Evolutionary conservation across 2,329 filamentous ascomycete genomes (phyloP).

Genomic region (Neodidymelliopsis sp.): DNA sequence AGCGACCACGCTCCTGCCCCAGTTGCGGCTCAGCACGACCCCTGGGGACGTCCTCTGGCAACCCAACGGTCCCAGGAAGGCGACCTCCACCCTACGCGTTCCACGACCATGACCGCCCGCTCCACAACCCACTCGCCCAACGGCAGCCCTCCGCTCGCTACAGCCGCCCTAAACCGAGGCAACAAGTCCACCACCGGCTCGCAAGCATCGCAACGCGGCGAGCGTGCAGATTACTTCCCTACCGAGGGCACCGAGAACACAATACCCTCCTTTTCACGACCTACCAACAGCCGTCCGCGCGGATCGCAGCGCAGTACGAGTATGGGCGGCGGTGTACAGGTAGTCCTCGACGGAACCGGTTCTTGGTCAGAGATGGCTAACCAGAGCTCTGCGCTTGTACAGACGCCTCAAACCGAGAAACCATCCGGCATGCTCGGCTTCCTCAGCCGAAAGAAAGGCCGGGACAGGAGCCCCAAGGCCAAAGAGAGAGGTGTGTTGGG

Average conservation of each 20-base stretch:
- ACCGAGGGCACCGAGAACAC: constrained; percentile 35
- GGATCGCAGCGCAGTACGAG: constrained; percentile 75
- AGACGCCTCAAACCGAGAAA: constrained; percentile 49
- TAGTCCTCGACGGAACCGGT: constrained; percentile 86
- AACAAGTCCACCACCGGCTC: constrained; percentile 33
- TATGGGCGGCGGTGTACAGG: constrained; percentile 84
- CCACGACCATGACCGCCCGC: constrained; percentile 44
- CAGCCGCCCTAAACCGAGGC: constrained; percentile 27
- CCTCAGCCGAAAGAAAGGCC: constrained; percentile 85
- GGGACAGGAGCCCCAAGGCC: constrained; percentile 91
- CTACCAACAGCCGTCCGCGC: constrained; percentile 57
- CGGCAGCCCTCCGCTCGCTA: constrained; percentile 55
- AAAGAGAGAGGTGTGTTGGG: constrained; percentile 92
- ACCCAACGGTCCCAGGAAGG: constrained; percentile 47
- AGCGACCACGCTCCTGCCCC: constrained; percentile 44
- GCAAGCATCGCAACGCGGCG: constrained; percentile 45
- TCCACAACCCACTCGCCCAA: constrained; percentile 58
- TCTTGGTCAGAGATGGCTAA: constrained; percentile 92
- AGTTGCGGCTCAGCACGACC: constrained; percentile 41
- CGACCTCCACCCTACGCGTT: constrained; percentile 48
- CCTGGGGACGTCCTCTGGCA: constrained; percentile 40
- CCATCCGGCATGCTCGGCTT: constrained; percentile 91
- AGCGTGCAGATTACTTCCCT: constrained; percentile 47
- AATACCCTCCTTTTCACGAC: constrained; percentile 47
- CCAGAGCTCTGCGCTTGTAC: constrained; percentile 75